A percentile compares a stretch with the other conserved stretches of the same genome.
Evolutionary conservation across 1,139 yeast genomes (phyloP).

Genomic region (Debaryomyces subglobosus): DNA sequence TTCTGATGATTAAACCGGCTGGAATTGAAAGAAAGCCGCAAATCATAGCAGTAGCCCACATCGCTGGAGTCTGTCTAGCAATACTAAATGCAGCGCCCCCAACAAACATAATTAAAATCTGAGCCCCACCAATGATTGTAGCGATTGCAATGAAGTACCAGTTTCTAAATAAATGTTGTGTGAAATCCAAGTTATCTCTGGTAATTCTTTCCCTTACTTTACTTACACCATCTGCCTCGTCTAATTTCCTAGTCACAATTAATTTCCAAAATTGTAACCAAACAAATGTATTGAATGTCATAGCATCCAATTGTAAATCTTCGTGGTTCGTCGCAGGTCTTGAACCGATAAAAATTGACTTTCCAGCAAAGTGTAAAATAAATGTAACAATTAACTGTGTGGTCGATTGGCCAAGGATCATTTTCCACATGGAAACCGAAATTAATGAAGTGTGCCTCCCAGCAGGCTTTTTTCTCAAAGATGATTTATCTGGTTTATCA

Average conservation of each 20-base stretch:
- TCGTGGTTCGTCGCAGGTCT: conserved; percentile 45
- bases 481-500: conserved; percentile 87
- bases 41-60: conserved; percentile 89
- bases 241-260: conserved; percentile 87
- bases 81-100: conserved; percentile 96
- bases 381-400: conserved; percentile 82
- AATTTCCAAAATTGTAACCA: conserved; percentile 97
- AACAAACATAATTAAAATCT: conserved; percentile 88
- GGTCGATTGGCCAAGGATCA: conserved; percentile 87
- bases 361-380: conserved; percentile 78
- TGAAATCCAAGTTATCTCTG: conserved; percentile 70
- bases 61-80: conserved; percentile 72
- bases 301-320: conserved; percentile 66
- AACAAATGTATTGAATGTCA: conserved; percentile 94
- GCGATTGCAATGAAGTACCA: conserved; percentile 78
- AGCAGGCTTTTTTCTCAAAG: conserved; percentile 80
- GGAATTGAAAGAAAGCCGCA: conserved; percentile 88
- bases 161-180: conserved; percentile 79
- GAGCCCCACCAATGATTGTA: conserved; percentile 75
- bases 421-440: conserved; percentile 95
- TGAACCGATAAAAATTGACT: conserved; percentile 55
- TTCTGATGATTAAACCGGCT: conserved; percentile 71
- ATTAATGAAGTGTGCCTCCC: conserved; percentile 82
- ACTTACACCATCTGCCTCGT: conserved; percentile 76
- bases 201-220: conserved; percentile 61